Evolutionary conservation across 108 stramenopile genomes (phyloP).

Genomic region (Asterionellopsis glacialis): DNA sequence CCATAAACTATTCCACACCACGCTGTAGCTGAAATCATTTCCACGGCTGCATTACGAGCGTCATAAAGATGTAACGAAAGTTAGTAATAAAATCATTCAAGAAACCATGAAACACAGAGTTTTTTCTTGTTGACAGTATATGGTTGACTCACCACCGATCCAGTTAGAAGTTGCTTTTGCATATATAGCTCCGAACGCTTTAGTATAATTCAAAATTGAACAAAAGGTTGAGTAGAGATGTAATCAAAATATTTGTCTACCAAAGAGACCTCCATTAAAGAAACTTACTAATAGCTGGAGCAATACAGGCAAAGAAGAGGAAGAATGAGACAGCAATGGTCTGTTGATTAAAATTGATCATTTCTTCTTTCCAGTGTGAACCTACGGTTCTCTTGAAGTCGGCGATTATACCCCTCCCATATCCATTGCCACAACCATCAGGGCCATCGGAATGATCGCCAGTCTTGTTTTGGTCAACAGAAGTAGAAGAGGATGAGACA

Average conservation of each 20-base stretch:
- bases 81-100: background rate
- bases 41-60: slow-evolving; percentile 8
- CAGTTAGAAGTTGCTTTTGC: slow-evolving; percentile 45
- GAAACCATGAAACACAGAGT: background rate
- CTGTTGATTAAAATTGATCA: slow-evolving; percentile 49
- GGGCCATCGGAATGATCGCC: no score
- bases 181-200: slow-evolving; percentile 45
- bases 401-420: slow-evolving; percentile 29
- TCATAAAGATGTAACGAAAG: background rate
- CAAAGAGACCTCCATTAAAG: background rate
- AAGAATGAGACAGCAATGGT: slow-evolving; percentile 50
- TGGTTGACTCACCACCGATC: slow-evolving; percentile 33
- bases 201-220: no score
- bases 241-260: background rate
- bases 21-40: slow-evolving; percentile 40
- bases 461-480: no score
- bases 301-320: slow-evolving; percentile 73
- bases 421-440: no score
- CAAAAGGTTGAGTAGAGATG: background rate
- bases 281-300: slow-evolving; percentile 53
- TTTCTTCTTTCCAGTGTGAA: slow-evolving; percentile 36
- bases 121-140: background rate
- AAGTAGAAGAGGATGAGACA: no score
- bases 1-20: slow-evolving; percentile 34
- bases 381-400: slow-evolving; percentile 29